Base-by-base conservation (phyloP, 2,329 filamentous ascomycete genomes). In the Bipolaris victoriae region DNA sequence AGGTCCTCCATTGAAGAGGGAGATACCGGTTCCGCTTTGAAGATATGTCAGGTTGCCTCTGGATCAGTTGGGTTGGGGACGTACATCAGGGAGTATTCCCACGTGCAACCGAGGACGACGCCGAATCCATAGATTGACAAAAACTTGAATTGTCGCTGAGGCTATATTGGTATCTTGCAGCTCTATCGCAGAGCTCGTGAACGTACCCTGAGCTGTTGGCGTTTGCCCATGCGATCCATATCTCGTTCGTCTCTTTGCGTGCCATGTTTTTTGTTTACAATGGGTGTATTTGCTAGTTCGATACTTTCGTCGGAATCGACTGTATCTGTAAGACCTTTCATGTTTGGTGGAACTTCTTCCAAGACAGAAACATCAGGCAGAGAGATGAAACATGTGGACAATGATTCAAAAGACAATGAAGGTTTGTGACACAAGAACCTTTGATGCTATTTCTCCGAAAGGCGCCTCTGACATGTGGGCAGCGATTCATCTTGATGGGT, bases 221-320 rank as follows among this genome's bases (percentile, higher is more conserved):
- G 16, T 35, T 67, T 67, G 15, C 64, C 64, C 63, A 67, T 65
- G 20, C 64, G 64, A 16, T 64, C 24, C 64, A 67, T 65, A 31
- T 66, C 63, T 3, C 20, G 47, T n/a, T 55, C 52, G 53, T 67
- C 66, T 2, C 52, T 26, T 9, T 16, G 45, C 13, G 52, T 55
- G 22, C 52, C 52, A 50, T 55, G 2, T 29, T 50, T 55, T 16
- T 50, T 46, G 31, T 31, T 41, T 9, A 44, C 52, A n/a, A 46
- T 46, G 18, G 16, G 6, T 5, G 22, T 18, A 9, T 37, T 49
- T 2, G 45, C 46, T 24, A 51, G 33, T 18, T 44, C 50, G 29
- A 57, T 35, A 22, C 54, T 57, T 35, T 7, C 40, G 13, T 26
- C 52, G 13, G 36, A 56, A 22, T 20, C 3, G 22, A 26, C 36